Percentiles rank a stretch among this genome's conserved stretches.
These are phyloP conservation scores for Mucor piriformis DNA, from an alignment of 371 early-diverging fungal genomes.

Conservation along the genomic window DNA sequence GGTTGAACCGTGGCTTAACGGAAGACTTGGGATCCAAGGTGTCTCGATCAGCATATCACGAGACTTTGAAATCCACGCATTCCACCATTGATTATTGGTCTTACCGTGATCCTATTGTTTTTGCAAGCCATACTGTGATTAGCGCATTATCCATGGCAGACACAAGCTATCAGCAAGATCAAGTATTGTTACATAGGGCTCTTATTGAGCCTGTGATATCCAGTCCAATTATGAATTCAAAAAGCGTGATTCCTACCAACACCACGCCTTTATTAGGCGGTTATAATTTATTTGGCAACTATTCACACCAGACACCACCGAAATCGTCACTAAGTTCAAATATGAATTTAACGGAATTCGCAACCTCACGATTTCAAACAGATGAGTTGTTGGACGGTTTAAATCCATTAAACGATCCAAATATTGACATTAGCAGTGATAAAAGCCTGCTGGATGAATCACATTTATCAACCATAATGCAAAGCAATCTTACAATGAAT, in stretches of 20 bases:
- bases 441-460: not conserved
- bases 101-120: constrained; percentile 15
- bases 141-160: constrained; percentile 21
- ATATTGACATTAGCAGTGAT: not conserved
- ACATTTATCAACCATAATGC: not conserved
- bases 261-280: not conserved
- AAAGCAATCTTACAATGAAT: no score
- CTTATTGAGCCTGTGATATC: constrained; percentile 22
- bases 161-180: constrained; percentile 21
- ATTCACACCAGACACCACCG: not conserved
- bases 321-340: not conserved
- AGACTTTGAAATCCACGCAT: not conserved
- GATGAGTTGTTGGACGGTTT: not conserved
- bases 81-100: constrained; percentile 23
- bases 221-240: constrained; percentile 38
- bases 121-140: constrained; percentile 9
- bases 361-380: not conserved
- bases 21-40: constrained; percentile 44
- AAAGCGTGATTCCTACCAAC: constrained; percentile 15
- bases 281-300: not conserved
- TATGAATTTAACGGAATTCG: constrained; percentile 5
- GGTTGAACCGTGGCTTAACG: constrained; percentile 32
- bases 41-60: constrained; percentile 33
- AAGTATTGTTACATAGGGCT: constrained; percentile 26
- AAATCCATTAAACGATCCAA: not conserved